Base-by-base conservation (phyloP, 1,139 yeast genomes). In the Blastobotrys illinoisensis region DNA sequence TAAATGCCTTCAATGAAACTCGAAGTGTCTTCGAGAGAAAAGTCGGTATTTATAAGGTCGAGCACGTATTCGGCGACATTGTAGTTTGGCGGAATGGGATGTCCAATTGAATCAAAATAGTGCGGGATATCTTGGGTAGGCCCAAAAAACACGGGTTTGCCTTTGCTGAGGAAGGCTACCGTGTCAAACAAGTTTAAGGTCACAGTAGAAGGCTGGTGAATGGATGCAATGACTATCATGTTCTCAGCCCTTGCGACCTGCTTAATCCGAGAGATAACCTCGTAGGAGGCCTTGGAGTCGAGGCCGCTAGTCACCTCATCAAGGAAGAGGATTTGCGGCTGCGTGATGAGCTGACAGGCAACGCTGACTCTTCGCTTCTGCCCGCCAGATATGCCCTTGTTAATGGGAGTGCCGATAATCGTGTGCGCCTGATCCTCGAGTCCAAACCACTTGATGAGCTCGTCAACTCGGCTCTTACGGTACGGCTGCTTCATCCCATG, bases 181-280 rank as follows among this genome's bases (percentile, higher is more conserved):
- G 64, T 62, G 58, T 72, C 76, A 56, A 73, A 73, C 32, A 70
- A 58, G 47, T 71, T 60, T 53, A 71, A 67, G 1, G 72, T 67
- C 16, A 63, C 57, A 3, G 75, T 62, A 0, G 74, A 69, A n/a
- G 76, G 77, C 58, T 73, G 77, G 58, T 73, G 77, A 51, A 74
- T 71, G 2, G 76, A 70, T 26, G 70, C 65, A 51, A 73, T 63
- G n/a, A 74, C 72, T 44, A 69, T 62, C 58, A 71, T 69, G 48
- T 67, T 66, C 66, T 79, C 71, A 64, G 82, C 69, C 58, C 76
- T 76, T 6, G 88, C 81, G 9, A 82, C 75, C 0, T 81, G 75
- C 66, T 85, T 79, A 47, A 83, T 74, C 52, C 84, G 82, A 63
- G 76, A 77, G 26, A 86, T 78, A 63, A 78, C 83, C 64, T 82